Conservation (phyloP, 805 yeast genomes). For the Naumovozyma baii region DNA sequence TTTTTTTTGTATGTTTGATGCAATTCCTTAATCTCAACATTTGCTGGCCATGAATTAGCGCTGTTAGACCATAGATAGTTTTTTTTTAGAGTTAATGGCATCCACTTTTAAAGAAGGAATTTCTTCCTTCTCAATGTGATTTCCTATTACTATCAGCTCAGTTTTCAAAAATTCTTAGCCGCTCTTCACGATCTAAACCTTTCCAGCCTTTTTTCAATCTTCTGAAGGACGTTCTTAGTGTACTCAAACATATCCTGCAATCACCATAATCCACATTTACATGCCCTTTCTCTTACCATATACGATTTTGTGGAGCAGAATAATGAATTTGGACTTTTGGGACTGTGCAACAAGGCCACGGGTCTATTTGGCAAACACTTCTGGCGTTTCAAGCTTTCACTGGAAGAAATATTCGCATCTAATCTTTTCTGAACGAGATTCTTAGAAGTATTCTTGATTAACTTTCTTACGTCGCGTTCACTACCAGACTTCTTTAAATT, state of each 20-base stretch:
- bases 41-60: slow-evolving; percentile 77
- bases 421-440: no score
- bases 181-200: slow-evolving; percentile 64
- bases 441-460: no score
- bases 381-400: no score
- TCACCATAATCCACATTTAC: slow-evolving; percentile 67
- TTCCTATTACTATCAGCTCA: slow-evolving; percentile 63
- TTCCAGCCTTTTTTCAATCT: slow-evolving; percentile 59
- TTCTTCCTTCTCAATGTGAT: slow-evolving; percentile 43
- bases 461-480: no score
- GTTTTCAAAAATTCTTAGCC: slow-evolving; percentile 58
- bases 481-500: slow-evolving; percentile 6
- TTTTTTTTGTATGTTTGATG: slow-evolving; percentile 65
- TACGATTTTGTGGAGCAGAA: slow-evolving; percentile 8
- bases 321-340: slow-evolving; percentile 17
- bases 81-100: slow-evolving; percentile 37
- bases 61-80: slow-evolving; percentile 85
- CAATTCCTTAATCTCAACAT: slow-evolving; percentile 64
- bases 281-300: slow-evolving; percentile 39
- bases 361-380: slow-evolving; percentile 26
- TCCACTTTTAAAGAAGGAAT: slow-evolving; percentile 20
- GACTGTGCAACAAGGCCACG: slow-evolving; percentile 10
- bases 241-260: slow-evolving; percentile 51
- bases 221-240: slow-evolving; percentile 56
- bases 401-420: no score